phyloP scores from a whole-genome alignment of 139 green algal species.

The Chlorella sp. region DNA sequence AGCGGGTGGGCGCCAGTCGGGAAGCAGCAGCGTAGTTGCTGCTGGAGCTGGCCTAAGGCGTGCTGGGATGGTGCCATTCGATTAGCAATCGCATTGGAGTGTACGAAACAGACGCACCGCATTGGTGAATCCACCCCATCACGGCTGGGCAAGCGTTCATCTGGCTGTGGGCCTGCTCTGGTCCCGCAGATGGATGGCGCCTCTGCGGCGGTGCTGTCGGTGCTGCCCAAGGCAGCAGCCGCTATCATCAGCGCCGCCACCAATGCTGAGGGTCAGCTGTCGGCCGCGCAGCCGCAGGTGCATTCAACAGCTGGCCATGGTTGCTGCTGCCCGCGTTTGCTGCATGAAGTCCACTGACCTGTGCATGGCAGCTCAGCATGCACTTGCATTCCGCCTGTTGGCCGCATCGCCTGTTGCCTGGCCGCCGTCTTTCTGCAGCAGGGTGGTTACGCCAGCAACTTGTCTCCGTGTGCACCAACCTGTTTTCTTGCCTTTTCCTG shows the following conservation, averaged over 20 bases:
- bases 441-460: neutral
- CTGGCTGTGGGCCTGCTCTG: too few species aligned
- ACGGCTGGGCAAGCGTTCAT: neutral
- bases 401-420: neutral
- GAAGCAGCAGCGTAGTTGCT: too few species aligned
- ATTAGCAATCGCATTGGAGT: too few species aligned
- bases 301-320: neutral
- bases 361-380: too few species aligned
- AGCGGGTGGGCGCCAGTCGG: too few species aligned
- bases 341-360: too few species aligned
- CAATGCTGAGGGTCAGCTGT: constrained; percentile 25
- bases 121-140: too few species aligned
- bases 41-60: too few species aligned
- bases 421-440: neutral
- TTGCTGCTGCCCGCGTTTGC: neutral
- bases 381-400: neutral
- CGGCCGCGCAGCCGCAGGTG: constrained; percentile 22
- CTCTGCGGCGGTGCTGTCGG: constrained; percentile 29
- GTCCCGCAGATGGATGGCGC: constrained; percentile 36
- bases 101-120: too few species aligned
- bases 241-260: constrained; percentile 23
- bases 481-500: neutral
- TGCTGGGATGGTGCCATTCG: too few species aligned
- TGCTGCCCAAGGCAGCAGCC: constrained; percentile 30
- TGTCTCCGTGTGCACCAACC: neutral